Evolutionary conservation across 768 basidiomycete genomes (phyloP), one percentile per base, ranked within the genome.

Genomic region (Pilatotrama ljubarskyi): DNA sequence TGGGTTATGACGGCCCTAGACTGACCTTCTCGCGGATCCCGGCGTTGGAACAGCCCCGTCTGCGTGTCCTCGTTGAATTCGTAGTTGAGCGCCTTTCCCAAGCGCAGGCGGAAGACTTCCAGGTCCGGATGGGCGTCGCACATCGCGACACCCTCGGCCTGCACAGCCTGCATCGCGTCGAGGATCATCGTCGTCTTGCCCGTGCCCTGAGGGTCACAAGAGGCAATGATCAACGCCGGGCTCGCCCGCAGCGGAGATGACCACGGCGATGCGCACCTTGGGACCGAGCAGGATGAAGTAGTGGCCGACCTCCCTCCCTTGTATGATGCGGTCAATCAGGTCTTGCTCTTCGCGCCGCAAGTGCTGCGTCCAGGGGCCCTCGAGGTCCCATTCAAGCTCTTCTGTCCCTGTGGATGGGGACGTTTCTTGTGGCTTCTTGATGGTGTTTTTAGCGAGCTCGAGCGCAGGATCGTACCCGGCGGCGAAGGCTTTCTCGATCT

Each of bases 1-100:
- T 43, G 10, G 42, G 5, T 24, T 13, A 46, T 26, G 9, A 14
- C n/a, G 14, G 2, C 2, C 26, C 8, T 4, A 37, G 0, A 44
- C 65, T 24, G 50, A 80, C 84, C 91, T 80, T 95, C 92, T 69
- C 87, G 75, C 17, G 93, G 92, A 76, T 96, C 92, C 40, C 86
- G 78, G 56, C 92, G 75, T 68, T 91, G 90, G 74, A 94, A 94
- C 20, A 95, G 73, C 8, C 86, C 87, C 2, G 84, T 85, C 70
- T 91, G 90, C 24, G 86, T 87, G 69, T 91, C 90, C 74, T 91
- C 90, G 62, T 89, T 86, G 75, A 81, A 94, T 70, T 96, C 93
- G 67, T 86, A 93, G 66, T 93, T 91, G 41, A 94, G 74, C 11
- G 90, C 86, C 72, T 93, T 93, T 47, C 93, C 93, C 24, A 96